Evolutionary conservation across 129 eudicot species (phyloP), one percentile per base, ranked within the genome.

Genomic region (Cynara cardunculus): DNA sequence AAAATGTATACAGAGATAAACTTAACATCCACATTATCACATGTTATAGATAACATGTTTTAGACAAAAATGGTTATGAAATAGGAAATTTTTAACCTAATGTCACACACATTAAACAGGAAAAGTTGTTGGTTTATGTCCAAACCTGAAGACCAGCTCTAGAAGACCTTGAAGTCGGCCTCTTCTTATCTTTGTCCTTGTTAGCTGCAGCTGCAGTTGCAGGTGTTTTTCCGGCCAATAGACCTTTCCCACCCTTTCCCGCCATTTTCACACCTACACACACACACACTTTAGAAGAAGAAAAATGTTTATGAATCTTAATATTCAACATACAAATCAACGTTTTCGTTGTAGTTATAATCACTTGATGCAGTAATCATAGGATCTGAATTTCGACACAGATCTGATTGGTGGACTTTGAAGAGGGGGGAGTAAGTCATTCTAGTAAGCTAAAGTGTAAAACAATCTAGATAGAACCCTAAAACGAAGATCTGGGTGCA

Each of bases 221-320:
- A 0, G 90, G 88, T 6, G 96, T 85, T 74, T 91, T 91, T 9
- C 85, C 90, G 0, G 96, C 96, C 80, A 91, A 69, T 28, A 91
- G 82, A n/a, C 96, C 96, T 81, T 91, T 91, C 4, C 96, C 96
- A 14, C 96, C 96, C 76, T 91, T 91, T 62, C 96, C 96, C 13
- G 92, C 96, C 96, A 91, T 91, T 65, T 74, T 22, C 31, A 26
- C 26, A 41, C 53, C 53, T 41, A 34, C 16, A 41, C 53, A 1
- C 85, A 62, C 56, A n/a, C 85, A 62, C 56, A n/a, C 26, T 2
- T 49, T 7, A 46, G 5, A 70, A 12, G 12, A 9, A 78, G 0
- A 2, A 2, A 46, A 68, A 14, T 8, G 12, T 18, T n/a, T 0
- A 39, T 0, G 8, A 68, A 27, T 27, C 26, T 25, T 37, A 1